Evolutionary conservation across 805 yeast genomes (phyloP).

Genomic region (Myxozyma lipomycoides): DNA sequence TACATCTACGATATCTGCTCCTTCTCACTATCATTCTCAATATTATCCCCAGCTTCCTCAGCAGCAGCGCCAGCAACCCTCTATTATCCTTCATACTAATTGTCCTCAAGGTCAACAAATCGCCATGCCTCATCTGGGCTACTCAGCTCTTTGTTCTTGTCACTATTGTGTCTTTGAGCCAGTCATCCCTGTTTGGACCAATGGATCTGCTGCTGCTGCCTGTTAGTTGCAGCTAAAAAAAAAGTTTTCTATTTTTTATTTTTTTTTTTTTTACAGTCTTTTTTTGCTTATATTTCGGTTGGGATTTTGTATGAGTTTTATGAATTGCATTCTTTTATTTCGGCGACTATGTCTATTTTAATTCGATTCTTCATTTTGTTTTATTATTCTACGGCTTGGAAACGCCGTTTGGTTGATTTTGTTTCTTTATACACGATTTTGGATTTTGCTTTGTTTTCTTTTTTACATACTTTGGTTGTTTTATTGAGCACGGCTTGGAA

Average conservation of each 20-base stretch:
- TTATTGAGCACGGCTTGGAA: too few species aligned
- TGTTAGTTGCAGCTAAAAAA: not conserved
- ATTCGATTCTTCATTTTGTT: not conserved
- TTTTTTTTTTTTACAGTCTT: not conserved
- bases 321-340: not conserved
- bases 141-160: slow-evolving; percentile 19
- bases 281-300: not conserved
- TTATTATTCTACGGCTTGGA: not conserved
- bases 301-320: not conserved
- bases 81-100: not conserved
- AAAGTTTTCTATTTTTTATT: not conserved
- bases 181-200: slow-evolving; percentile 8
- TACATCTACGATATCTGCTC: not conserved
- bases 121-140: not conserved
- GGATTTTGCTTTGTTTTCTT: not conserved
- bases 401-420: not conserved
- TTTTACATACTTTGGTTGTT: too few species aligned
- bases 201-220: slow-evolving; percentile 23
- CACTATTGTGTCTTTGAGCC: slow-evolving; percentile 23
- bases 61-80: slow-evolving; percentile 3
- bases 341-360: not conserved
- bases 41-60: not conserved
- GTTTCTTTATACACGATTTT: not conserved
- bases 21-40: not conserved
- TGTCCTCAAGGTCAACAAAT: not conserved